Evolutionary conservation across 2,329 filamentous ascomycete genomes (phyloP).

Genomic region (Xylariales sp.): DNA sequence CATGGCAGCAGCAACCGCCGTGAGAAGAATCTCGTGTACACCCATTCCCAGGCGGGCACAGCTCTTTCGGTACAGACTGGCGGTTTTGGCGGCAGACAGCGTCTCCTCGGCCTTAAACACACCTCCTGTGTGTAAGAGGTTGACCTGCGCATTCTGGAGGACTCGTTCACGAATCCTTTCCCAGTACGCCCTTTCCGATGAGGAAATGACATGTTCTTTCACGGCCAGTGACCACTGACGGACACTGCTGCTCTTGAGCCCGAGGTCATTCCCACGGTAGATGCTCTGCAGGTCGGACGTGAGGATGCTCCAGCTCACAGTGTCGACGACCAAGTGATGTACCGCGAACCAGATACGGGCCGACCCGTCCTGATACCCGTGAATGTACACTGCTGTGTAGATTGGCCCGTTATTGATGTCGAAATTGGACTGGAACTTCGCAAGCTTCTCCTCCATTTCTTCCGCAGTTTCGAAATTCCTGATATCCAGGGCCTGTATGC

Average conservation of each 20-base stretch:
- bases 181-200: conserved; percentile 1
- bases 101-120: background rate
- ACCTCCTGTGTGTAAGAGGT: background rate
- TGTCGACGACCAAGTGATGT: background rate
- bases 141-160: background rate
- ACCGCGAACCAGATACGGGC: background rate
- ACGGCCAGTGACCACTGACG: background rate
- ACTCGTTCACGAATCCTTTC: background rate
- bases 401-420: background rate
- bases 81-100: background rate
- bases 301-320: background rate
- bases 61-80: background rate
- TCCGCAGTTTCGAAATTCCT: too few species aligned
- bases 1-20: background rate
- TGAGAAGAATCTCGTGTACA: background rate
- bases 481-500: too few species aligned
- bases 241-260: background rate
- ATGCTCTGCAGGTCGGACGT: background rate
- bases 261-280: background rate
- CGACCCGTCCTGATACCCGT: background rate
- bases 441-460: too few species aligned
- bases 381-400: background rate
- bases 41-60: background rate
- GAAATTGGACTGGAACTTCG: too few species aligned
- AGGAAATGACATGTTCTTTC: background rate